Conservation (phyloP, 1,284 basidiomycete genomes). For the Megacollybia platyphylla region DNA sequence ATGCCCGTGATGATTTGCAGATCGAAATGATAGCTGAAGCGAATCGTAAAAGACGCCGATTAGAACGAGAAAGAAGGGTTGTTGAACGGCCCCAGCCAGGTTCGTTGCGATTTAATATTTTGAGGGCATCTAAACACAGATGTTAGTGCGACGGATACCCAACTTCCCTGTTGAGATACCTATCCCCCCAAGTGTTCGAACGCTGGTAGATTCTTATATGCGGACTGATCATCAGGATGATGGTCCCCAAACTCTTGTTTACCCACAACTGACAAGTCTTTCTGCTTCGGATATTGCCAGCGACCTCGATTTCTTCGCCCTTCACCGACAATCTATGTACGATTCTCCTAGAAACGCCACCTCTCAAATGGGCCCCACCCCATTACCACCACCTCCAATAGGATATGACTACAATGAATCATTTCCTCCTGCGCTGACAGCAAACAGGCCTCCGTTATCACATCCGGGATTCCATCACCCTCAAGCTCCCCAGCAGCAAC, state of each 20-base stretch:
- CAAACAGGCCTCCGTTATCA: slow-evolving; percentile 5
- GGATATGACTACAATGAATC: slow-evolving; percentile 10
- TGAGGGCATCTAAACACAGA: slow-evolving; percentile 2
- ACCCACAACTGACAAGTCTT: slow-evolving; percentile 42
- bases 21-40: slow-evolving; percentile 74
- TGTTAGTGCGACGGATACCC: slow-evolving; percentile 36
- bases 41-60: slow-evolving; percentile 64
- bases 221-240: slow-evolving; percentile 5
- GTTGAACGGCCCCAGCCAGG: slow-evolving; percentile 64
- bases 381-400: not conserved
- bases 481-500: slow-evolving; percentile 1
- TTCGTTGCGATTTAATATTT: slow-evolving; percentile 17
- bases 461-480: slow-evolving; percentile 6
- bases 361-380: slow-evolving; percentile 14
- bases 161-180: slow-evolving; percentile 25
- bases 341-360: slow-evolving; percentile 16
- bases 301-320: slow-evolving; percentile 44
- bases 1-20: slow-evolving; percentile 62
- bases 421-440: slow-evolving; percentile 4
- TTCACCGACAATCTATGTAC: slow-evolving; percentile 21
- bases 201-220: slow-evolving; percentile 28
- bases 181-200: slow-evolving; percentile 32
- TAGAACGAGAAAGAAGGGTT: slow-evolving; percentile 72
- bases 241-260: slow-evolving; percentile 19
- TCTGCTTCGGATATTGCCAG: slow-evolving; percentile 33